Conservation (phyloP, 192 early-diverging fungal species). For the Podila epicladia region DNA sequence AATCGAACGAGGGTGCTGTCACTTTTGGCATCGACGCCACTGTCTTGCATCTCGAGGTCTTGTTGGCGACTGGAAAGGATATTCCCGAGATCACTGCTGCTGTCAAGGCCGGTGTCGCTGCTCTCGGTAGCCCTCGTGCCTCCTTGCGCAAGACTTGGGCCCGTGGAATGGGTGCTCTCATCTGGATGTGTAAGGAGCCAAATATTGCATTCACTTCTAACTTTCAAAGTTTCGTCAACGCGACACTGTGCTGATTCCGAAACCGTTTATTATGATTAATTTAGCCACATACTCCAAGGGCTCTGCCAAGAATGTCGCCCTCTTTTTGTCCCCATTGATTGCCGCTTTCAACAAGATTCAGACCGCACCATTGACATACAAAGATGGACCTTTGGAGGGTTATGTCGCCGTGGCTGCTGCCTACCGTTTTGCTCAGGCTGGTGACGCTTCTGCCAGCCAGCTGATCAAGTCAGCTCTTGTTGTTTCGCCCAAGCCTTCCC, state of each 20-base stretch:
- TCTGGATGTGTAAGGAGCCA: slow-evolving; percentile 55
- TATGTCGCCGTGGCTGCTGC: slow-evolving; percentile 68
- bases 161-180: slow-evolving; percentile 62
- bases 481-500: slow-evolving; percentile 69
- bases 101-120: slow-evolving; percentile 60
- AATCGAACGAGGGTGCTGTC: slow-evolving; percentile 79
- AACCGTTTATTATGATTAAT: not conserved
- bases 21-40: slow-evolving; percentile 68
- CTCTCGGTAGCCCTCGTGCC: slow-evolving; percentile 70
- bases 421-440: slow-evolving; percentile 48
- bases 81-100: slow-evolving; percentile 53
- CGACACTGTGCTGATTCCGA: not conserved
- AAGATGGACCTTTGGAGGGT: slow-evolving; percentile 70
- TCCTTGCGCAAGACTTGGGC: slow-evolving; percentile 73
- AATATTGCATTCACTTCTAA: not conserved
- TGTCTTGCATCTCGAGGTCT: slow-evolving; percentile 61
- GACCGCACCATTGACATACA: slow-evolving; percentile 64
- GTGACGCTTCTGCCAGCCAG: slow-evolving; percentile 38
- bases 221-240: too few species aligned
- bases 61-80: slow-evolving; percentile 53
- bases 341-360: slow-evolving; percentile 65
- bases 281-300: slow-evolving; percentile 17
- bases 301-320: slow-evolving; percentile 31
- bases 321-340: slow-evolving; percentile 59
- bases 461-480: slow-evolving; percentile 49